These are phyloP conservation scores for Cicer yamashitae DNA, from an alignment of 306 rosid genomes.

Conservation along the genomic window DNA sequence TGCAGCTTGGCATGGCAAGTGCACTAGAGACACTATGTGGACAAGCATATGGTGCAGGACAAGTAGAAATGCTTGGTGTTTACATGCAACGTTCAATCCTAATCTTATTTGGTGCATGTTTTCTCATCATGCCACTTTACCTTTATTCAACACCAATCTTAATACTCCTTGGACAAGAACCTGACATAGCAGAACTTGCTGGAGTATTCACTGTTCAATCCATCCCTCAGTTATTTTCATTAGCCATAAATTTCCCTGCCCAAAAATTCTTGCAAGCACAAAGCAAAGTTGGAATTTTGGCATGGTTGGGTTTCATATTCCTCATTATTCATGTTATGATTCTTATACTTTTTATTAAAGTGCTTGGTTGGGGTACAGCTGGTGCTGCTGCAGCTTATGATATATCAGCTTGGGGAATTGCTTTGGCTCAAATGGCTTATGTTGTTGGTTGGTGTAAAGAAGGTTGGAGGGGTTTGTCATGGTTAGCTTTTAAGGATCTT, in stretches of 20 bases:
- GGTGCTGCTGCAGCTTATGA: slow-evolving; percentile 90
- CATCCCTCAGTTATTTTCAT: slow-evolving; percentile 91
- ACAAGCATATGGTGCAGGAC: slow-evolving; percentile 96
- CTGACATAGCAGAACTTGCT: slow-evolving; percentile 72
- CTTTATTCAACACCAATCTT: slow-evolving; percentile 66
- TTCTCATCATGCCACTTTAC: slow-evolving; percentile 73
- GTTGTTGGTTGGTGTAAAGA: slow-evolving; percentile 80
- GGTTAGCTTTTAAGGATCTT: slow-evolving; percentile 82
- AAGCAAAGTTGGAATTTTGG: slow-evolving; percentile 72
- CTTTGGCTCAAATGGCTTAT: slow-evolving; percentile 73
- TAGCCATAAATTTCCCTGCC: slow-evolving; percentile 81
- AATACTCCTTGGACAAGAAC: slow-evolving; percentile 79
- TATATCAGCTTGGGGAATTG: slow-evolving; percentile 75
- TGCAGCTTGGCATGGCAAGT: slow-evolving; percentile 98
- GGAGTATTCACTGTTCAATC: slow-evolving; percentile 78
- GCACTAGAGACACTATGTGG: slow-evolving; percentile 97
- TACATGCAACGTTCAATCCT: slow-evolving; percentile 95
- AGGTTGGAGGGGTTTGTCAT: slow-evolving; percentile 89
- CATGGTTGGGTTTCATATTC: slow-evolving; percentile 79
- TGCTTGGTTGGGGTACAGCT: slow-evolving; percentile 70
- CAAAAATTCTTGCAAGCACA: slow-evolving; percentile 96
- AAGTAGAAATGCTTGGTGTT: slow-evolving; percentile 89
- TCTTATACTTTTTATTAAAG: slow-evolving; percentile 57
- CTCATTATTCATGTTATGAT: slow-evolving; percentile 53
- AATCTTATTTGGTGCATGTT: slow-evolving; percentile 63